Percentiles rank a stretch among this genome's conserved stretches.
Evolutionary conservation across 208 protist species (phyloP).

Genomic region (Crithidia thermophila): DNA sequence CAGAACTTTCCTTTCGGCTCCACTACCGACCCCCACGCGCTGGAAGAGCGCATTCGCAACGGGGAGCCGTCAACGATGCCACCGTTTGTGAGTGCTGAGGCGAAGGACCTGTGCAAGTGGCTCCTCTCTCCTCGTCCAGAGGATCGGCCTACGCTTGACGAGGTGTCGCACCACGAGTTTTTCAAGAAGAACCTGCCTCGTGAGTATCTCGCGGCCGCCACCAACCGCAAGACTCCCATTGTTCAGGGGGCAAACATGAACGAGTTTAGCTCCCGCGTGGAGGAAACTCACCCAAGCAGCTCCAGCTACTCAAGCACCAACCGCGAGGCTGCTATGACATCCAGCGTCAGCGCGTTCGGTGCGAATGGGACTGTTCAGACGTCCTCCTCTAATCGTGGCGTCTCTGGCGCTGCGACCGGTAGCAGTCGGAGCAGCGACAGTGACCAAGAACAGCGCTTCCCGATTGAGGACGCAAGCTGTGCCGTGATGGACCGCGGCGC

Average conservation of each 20-base stretch:
- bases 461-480: conserved; percentile 8
- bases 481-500: neutral
- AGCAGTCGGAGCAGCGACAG: conserved; percentile 28
- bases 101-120: conserved; percentile 61
- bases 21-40: conserved; percentile 42
- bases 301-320: conserved; percentile 9
- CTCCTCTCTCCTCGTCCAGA: conserved; percentile 62
- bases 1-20: conserved; percentile 89
- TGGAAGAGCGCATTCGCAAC: conserved; percentile 61
- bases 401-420: conserved; percentile 18
- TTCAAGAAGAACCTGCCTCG: conserved; percentile 51
- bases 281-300: conserved; percentile 29
- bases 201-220: conserved; percentile 46
- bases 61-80: conserved; percentile 61
- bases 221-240: conserved; percentile 38
- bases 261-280: conserved; percentile 75
- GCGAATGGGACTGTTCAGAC: neutral
- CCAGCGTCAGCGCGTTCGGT: neutral
- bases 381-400: conserved; percentile 15
- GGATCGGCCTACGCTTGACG: conserved; percentile 66
- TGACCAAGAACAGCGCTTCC: neutral
- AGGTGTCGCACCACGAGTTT: conserved; percentile 71
- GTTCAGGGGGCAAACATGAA: conserved; percentile 49
- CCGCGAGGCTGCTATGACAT: conserved; percentile 14
- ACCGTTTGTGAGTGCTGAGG: conserved; percentile 52